Conservation (phyloP, 2,329 filamentous ascomycete species). For the Furcasterigmium sp. region DNA sequence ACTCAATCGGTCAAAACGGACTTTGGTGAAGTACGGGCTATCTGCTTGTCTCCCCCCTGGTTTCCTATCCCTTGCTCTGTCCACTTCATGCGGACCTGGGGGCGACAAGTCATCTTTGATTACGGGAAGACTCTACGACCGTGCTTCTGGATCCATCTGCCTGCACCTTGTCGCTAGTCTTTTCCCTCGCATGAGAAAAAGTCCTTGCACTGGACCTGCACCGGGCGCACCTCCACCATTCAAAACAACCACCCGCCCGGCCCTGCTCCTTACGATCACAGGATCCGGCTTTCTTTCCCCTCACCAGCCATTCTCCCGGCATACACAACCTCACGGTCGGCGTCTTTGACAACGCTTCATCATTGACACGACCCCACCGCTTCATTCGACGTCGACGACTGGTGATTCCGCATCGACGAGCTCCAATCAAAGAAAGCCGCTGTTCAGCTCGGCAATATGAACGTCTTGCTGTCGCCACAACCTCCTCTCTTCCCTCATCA, state of each 20-base stretch:
- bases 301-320: slow-evolving; percentile 8
- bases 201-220: background rate
- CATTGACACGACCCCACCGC: background rate
- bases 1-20: no score
- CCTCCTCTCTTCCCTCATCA: slow-evolving; percentile 54
- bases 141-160: background rate
- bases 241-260: background rate
- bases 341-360: background rate
- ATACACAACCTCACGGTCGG: slow-evolving; percentile 4
- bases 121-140: background rate
- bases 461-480: slow-evolving; percentile 56
- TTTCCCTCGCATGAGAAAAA: slow-evolving; percentile 1
- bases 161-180: background rate
- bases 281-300: slow-evolving; percentile 9
- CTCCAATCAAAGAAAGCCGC: slow-evolving; percentile 1
- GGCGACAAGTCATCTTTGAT: no score
- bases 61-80: no score
- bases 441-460: slow-evolving; percentile 41
- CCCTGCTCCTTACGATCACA: background rate
- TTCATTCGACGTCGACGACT: slow-evolving; percentile 12
- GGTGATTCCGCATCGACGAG: background rate
- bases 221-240: background rate
- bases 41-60: no score
- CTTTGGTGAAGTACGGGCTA: no score
- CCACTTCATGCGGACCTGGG: no score